Conservation (phyloP, 352 stramenopile genomes). For the Pilasporangium apinafurcum region DNA sequence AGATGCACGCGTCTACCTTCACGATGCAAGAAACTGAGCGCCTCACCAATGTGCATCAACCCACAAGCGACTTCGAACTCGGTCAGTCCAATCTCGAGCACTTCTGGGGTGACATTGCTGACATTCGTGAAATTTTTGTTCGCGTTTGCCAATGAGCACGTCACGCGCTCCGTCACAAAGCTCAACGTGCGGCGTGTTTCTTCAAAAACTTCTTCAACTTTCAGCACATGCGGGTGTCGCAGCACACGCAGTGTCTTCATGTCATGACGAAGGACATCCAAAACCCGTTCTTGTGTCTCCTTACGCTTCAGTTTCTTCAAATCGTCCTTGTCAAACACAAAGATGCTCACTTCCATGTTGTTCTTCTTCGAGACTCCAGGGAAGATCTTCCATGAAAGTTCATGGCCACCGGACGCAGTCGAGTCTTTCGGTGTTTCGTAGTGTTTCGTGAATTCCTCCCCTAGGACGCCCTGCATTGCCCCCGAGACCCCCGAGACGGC, state of each 20-base stretch:
- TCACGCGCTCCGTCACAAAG: conserved; percentile 88
- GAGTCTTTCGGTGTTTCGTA: conserved; percentile 85
- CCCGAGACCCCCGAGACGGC: conserved; percentile 36
- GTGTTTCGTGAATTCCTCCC: conserved; percentile 80
- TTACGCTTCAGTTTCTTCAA: conserved; percentile 81
- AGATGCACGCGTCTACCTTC: conserved; percentile 85
- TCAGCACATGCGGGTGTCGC: conserved; percentile 85
- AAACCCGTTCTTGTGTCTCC: conserved; percentile 77
- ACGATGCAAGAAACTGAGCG: conserved; percentile 88
- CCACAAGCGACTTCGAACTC: conserved; percentile 86
- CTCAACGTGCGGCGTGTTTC: conserved; percentile 79
- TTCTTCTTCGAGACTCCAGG: conserved; percentile 77
- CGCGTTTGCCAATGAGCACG: conserved; percentile 86
- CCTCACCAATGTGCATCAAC: conserved; percentile 85
- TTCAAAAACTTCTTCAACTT: conserved; percentile 88
- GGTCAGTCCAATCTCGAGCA: conserved; percentile 82
- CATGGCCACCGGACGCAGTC: conserved; percentile 77
- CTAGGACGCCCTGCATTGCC: conserved; percentile 58
- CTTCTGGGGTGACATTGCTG: conserved; percentile 77
- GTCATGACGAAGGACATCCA: conserved; percentile 84
- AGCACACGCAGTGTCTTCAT: conserved; percentile 85
- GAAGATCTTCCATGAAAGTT: conserved; percentile 83
- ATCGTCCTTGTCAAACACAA: conserved; percentile 86
- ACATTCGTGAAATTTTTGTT: conserved; percentile 88
- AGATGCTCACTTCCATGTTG: conserved; percentile 73